Base-by-base conservation (phyloP, 148 eudicot genomes). In the Amaranthus cruentus region DNA sequence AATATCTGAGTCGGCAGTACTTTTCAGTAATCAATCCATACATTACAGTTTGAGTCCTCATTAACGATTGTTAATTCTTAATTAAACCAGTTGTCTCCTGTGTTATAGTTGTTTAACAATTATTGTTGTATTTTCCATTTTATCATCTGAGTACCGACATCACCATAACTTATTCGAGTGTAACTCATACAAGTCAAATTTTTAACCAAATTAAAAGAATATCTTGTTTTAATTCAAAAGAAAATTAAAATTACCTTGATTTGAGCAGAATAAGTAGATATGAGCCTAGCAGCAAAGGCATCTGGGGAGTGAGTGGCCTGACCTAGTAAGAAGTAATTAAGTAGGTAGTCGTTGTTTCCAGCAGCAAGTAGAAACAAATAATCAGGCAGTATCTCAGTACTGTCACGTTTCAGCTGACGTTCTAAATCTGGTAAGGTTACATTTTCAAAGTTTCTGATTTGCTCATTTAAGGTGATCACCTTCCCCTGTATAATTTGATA, bases 271-370 rank as follows among this genome's bases (percentile, higher is more conserved):
- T 66, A 80, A 46, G 50, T 49, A 14, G 83, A 73, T 58, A 73
- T 46, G 15, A 83, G 78, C 7, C 7, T 8, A 3, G 71, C 21
- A 15, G 81, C 81, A 73, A 80, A 83, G 53, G 56, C 64, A 56
- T 80, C 60, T 4, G 77, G 70, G 54, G 81, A 46, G 9, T 44
- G 4, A 49, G 18, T 55, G 9, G 15, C 6, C 6, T 72, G 61
- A 9, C 21, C 38, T 0, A 62, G 55, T 3, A 63, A 8, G 55
- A 80, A 80, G 71, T 83, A 83, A 71, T 74, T 74, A 18, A 77
- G 53, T 5, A 69, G 55, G 28, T 81, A 81, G 64, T 83, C 85
- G 60, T 83, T 83, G 38, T 73, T 73, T 70, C 83, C 83, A 2
- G 81, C 70, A 44, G 71, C 85, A 54, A 80, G 46, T 7, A 83